Base-by-base conservation (phyloP, 2,329 filamentous ascomycete species). In the Hypoxylon sp. region DNA sequence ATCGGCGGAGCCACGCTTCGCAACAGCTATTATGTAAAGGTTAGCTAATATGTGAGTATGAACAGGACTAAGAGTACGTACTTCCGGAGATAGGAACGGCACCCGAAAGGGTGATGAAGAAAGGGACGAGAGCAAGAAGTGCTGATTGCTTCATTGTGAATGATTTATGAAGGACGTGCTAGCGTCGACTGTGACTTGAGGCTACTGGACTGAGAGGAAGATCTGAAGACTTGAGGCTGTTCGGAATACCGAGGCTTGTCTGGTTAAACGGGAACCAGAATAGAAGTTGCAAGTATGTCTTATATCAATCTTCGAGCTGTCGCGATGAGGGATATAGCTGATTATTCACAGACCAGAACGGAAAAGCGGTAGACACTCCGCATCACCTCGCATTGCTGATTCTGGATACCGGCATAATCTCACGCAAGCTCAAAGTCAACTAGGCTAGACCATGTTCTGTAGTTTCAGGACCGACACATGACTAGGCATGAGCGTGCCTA, bases 61-160 rank as follows among this genome's bases (percentile, higher is more conserved):
- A 18, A 40, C 16, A 12, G 30, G 12, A 11, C 36, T 6, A 40
- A 33, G 46, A 16, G 4, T 32, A 50, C 46, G 4, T 50, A 50
- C 46, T 20, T 7, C 28, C 46, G 26, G 8, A 26, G 36, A 38
- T 38, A 11, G 46, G 46, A 11, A 16, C 46, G n/a, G 46, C 46
- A 18, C 46, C 28, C 18, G 46, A 50, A 16, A 50, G 46, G 28
- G 46, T 11, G 30, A 33, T 28, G 46, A 50, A 50, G 46, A 33
- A 50, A 8, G 46, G 28, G 30, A 50, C 28, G 28, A 50, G 26
- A 36, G 46, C 46, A 28, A 50, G 28, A 33, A 50, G 26, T 32
- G 18, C 28, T 50, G 46, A 30, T 50, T 32, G 30, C 46, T 50
- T 50, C 46, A 50, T 50, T 6, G 11, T 50, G 26, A 50, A 12